These are phyloP conservation scores for Glycyrrhiza uralensis DNA, from an alignment of 306 rosid species.

Conservation along the genomic window DNA sequence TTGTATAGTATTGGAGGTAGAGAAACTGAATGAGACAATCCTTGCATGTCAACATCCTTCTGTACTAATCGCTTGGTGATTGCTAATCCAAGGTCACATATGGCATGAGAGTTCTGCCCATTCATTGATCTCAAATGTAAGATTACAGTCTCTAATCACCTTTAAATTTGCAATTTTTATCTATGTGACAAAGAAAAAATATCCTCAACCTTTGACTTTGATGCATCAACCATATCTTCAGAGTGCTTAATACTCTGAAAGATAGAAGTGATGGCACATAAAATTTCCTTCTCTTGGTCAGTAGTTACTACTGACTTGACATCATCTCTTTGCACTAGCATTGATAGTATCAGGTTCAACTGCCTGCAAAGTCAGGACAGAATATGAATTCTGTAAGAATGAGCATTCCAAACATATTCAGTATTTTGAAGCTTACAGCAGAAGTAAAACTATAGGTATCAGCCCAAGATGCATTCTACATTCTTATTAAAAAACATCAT, in stretches of 20 bases:
- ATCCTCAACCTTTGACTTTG: constrained; percentile 74
- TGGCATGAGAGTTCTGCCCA: constrained; percentile 87
- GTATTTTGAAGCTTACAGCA: constrained; percentile 15
- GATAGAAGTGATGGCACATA: constrained; percentile 57
- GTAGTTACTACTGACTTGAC: constrained; percentile 56
- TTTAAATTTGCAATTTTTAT: constrained; percentile 3
- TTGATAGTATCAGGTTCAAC: constrained; percentile 69
- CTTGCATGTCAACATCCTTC: constrained; percentile 62
- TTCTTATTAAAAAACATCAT: constrained; percentile 3
- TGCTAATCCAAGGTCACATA: constrained; percentile 92
- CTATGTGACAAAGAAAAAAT: background rate
- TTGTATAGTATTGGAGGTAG: constrained; percentile 72
- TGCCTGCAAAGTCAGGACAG: constrained; percentile 58
- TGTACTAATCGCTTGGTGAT: constrained; percentile 60
- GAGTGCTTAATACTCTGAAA: constrained; percentile 76
- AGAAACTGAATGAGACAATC: constrained; percentile 45
- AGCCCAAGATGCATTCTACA: background rate
- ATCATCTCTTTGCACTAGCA: constrained; percentile 79
- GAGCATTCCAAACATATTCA: constrained; percentile 20
- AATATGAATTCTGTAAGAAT: constrained; percentile 4
- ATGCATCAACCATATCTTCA: constrained; percentile 66
- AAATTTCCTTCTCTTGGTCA: constrained; percentile 52
- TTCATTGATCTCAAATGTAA: constrained; percentile 35
- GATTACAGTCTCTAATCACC: constrained; percentile 17
- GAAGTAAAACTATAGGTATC: constrained; percentile 5